These are phyloP conservation scores for Trypanosoma boissoni DNA, from an alignment of 208 protist genomes.

Conservation along the genomic window DNA sequence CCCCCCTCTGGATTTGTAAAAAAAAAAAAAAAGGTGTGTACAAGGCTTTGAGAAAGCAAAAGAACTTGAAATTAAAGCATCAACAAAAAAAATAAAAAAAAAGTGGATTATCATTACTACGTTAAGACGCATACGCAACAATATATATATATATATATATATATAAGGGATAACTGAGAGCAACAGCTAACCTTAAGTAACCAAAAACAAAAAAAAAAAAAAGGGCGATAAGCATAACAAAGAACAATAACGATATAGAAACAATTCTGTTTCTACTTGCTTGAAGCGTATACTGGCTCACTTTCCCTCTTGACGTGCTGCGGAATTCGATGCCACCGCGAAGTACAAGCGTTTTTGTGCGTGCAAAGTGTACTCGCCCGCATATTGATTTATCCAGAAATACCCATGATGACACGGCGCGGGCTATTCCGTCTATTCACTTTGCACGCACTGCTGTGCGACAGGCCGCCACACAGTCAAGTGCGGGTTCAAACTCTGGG, in stretches of 20 bases:
- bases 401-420: too few relatives aligned
- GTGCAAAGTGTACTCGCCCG: too few relatives aligned
- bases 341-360: too few relatives aligned
- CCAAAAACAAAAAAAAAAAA: background rate
- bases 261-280: background rate
- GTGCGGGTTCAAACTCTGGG: background rate
- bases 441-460: too few relatives aligned
- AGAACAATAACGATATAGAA: background rate
- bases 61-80: background rate
- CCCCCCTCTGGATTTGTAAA: background rate
- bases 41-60: background rate
- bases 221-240: slow-evolving; percentile 3
- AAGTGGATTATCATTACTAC: background rate
- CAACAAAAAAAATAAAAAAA: background rate
- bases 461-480: background rate
- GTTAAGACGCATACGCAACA: background rate
- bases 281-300: background rate
- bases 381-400: too few relatives aligned
- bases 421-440: too few relatives aligned
- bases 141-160: background rate
- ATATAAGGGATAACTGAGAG: background rate
- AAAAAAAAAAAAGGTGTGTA: background rate
- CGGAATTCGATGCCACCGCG: too few relatives aligned
- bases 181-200: background rate
- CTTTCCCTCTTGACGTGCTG: too few relatives aligned